Conservation (phyloP, 495 filamentous ascomycete species). For the Entonaema liquescens region DNA sequence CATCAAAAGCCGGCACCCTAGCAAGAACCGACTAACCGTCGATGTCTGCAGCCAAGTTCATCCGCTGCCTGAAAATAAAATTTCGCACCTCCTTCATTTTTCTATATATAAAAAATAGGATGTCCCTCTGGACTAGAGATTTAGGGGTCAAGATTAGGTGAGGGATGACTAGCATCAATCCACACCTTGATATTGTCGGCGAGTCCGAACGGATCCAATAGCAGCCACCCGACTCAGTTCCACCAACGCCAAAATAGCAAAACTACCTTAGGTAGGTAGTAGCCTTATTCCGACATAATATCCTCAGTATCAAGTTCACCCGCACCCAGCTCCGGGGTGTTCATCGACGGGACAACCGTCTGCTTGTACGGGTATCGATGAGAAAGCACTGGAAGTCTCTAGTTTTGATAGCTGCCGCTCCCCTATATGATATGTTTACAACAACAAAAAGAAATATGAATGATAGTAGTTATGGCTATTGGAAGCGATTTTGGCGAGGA, state of each 20-base stretch:
- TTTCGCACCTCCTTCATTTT: neutral
- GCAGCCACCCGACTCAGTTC: conserved; percentile 12
- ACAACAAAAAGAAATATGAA: conserved; percentile 34
- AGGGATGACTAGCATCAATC: conserved; percentile 7
- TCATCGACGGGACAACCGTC: conserved; percentile 29
- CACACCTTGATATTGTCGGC: conserved; percentile 3
- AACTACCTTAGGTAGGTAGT: conserved; percentile 24
- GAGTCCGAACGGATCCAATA: conserved; percentile 16
- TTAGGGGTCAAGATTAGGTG: conserved; percentile 13
- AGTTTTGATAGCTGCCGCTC: conserved; percentile 30
- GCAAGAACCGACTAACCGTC: neutral
- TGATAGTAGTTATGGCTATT: conserved; percentile 13
- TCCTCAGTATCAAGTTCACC: conserved; percentile 31
- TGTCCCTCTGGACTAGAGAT: neutral
- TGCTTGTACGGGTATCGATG: conserved; percentile 35
- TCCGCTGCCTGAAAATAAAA: conserved; percentile 11
- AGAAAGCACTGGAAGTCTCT: conserved; percentile 27
- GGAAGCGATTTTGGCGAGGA: conserved; percentile 43
- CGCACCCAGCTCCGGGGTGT: conserved; percentile 31
- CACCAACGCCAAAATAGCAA: conserved; percentile 34
- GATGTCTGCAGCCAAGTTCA: conserved; percentile 6
- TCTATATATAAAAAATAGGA: neutral
- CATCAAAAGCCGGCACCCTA: neutral
- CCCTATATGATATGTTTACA: conserved; percentile 31
- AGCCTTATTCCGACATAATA: conserved; percentile 32